Base-by-base conservation (phyloP, 2,329 filamentous ascomycete species). In the Fusarium incarnatum region DNA sequence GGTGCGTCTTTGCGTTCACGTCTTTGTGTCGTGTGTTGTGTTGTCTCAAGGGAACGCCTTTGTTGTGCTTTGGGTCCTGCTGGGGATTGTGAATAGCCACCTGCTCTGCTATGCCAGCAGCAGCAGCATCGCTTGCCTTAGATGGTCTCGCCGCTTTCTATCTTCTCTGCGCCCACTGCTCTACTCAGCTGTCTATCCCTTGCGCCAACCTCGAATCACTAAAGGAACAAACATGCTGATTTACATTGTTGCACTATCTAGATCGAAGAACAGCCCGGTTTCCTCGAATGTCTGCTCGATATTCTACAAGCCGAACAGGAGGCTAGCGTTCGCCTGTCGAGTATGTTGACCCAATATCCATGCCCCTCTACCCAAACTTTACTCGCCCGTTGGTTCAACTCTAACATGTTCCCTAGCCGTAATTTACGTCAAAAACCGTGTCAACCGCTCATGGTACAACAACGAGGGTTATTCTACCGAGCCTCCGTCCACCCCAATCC, bases 361-460 rank as follows among this genome's bases (percentile, higher is more conserved):
- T 52, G 18, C 25, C 45, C 50, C 57, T 56, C 67, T 54, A 55
- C 50, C 47, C 53, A 52, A 37, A 50, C 46, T 71, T 73, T 44
- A 68, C 67, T 70, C 74, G 71, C 76, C 77, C 47, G 40, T 45
- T 47, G 48, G 34, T 56, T 44, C 52, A 63, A 48, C 37, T 41
- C 66, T 60, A 49, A 73, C 72, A 60, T 22, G 10, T 47, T 55
- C 60, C 49, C 56, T 81, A 98, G 95, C 94, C 77, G 94, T 95
- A 78, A 93, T 99, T 75, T 99, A 98, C 83, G 89, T 98, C 80
- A 99, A 99, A 85, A 98, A 99, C 83, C 92, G 94, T 79, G 92
- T 98, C 80, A 95, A 92, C 80, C 92, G 94, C 79, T 94, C 93
- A 76, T 99, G 96, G 96, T 88, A 91, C 59, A 89, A 88, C 68